A percentile compares a stretch with the other conserved stretches of the same genome.
phyloP scores from a whole-genome alignment of 495 filamentous ascomycete genomes.

The Penicillium egyptiacum region DNA sequence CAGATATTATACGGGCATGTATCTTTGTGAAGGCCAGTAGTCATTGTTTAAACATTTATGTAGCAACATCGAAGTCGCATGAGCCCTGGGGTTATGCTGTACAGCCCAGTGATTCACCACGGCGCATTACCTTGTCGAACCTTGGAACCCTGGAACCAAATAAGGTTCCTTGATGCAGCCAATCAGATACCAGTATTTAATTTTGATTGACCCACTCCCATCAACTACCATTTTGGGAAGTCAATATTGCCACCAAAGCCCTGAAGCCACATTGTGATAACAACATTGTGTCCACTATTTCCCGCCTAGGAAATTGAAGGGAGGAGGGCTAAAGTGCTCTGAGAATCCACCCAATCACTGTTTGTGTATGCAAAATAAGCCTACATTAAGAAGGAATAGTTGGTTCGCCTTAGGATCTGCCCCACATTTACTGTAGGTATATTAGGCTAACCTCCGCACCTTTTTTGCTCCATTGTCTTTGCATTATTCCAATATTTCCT shows the following conservation, averaged over 20 bases:
- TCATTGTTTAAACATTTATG: too few species aligned
- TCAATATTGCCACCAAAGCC: background rate
- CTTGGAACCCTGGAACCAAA: too few species aligned
- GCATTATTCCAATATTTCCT: background rate
- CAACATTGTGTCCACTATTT: background rate
- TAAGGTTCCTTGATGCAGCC: background rate
- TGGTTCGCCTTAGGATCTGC: background rate
- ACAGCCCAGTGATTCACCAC: too few species aligned
- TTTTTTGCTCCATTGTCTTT: background rate
- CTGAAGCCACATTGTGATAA: background rate
- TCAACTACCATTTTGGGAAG: background rate
- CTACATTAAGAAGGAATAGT: background rate
- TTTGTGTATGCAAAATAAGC: background rate
- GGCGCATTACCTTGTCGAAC: too few species aligned
- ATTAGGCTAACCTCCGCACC: background rate
- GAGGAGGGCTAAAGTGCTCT: background rate
- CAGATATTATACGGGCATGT: too few species aligned
- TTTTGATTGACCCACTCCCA: background rate
- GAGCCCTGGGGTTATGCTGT: too few species aligned
- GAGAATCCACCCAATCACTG: background rate
- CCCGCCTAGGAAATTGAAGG: slow-evolving; percentile 6
- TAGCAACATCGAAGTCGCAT: too few species aligned
- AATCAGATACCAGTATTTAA: background rate
- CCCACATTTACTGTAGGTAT: background rate
- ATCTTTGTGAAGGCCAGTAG: too few species aligned